Evolutionary conservation across 176 grass and related monocot genomes (phyloP).

Genomic region (Lolium perenne): DNA sequence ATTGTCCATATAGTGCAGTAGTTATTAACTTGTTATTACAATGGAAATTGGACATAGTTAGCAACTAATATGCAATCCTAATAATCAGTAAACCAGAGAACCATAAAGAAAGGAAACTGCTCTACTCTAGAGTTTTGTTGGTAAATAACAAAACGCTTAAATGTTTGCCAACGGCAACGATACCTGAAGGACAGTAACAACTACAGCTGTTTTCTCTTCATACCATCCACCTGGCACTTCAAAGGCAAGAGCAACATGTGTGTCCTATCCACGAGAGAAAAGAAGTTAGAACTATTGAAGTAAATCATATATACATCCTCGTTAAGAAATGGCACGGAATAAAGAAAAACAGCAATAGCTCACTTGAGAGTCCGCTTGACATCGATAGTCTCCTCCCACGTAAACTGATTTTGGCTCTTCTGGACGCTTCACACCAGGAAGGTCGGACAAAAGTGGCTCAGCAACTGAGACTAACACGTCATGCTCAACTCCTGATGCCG

Average conservation of each 20-base stretch:
- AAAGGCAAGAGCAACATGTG: constrained; percentile 72
- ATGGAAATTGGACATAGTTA: not conserved
- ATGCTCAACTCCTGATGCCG: constrained; percentile 83
- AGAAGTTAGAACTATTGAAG: not conserved
- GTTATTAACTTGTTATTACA: not conserved
- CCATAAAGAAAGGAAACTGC: constrained; percentile 11
- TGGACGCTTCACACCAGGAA: constrained; percentile 56
- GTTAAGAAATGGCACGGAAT: constrained; percentile 8
- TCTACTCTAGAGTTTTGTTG: not conserved
- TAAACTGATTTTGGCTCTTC: constrained; percentile 73
- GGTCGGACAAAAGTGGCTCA: constrained; percentile 71
- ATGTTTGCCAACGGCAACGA: constrained; percentile 23
- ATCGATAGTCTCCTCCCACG: constrained; percentile 75
- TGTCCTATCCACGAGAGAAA: constrained; percentile 36
- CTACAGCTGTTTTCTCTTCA: constrained; percentile 62
- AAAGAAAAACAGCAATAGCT: constrained; percentile 35
- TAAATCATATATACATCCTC: constrained; percentile 25
- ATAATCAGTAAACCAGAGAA: constrained; percentile 21
- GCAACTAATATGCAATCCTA: not conserved
- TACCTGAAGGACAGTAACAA: constrained; percentile 71
- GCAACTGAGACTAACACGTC: constrained; percentile 72
- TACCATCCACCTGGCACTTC: constrained; percentile 69
- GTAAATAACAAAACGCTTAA: constrained; percentile 20
- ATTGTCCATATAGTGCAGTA: not conserved
- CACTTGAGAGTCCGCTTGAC: constrained; percentile 62